These are phyloP conservation scores for Ceriops tagal DNA, from an alignment of 345 rosid species.

Conservation along the genomic window DNA sequence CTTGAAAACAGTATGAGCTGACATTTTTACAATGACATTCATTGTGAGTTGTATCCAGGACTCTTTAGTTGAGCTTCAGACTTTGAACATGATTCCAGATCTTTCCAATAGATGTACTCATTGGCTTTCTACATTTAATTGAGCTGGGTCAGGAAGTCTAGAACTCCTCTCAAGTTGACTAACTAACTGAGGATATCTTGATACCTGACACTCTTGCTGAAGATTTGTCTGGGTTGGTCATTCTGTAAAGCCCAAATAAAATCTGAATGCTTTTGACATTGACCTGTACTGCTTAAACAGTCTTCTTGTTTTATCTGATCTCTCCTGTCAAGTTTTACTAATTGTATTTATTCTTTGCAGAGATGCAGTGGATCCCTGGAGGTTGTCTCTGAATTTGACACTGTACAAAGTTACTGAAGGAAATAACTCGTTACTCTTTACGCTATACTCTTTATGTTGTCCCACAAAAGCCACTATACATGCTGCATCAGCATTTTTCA, in stretches of 20 bases:
- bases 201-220: constrained; percentile 87
- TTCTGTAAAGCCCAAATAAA: constrained; percentile 69
- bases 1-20: constrained; percentile 29
- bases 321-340: constrained; percentile 1
- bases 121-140: constrained; percentile 16
- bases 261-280: constrained; percentile 79
- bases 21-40: constrained; percentile 22
- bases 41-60: constrained; percentile 45
- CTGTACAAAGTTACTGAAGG: constrained; percentile 88
- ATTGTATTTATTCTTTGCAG: constrained; percentile 39
- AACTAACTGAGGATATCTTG: constrained; percentile 79
- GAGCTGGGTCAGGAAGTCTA: constrained; percentile 84
- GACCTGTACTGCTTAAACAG: constrained; percentile 55
- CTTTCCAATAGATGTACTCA: constrained; percentile 13
- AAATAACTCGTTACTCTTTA: constrained; percentile 77
- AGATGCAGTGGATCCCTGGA: constrained; percentile 71
- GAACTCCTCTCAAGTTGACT: constrained; percentile 89
- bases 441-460: constrained; percentile 83
- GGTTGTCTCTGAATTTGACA: constrained; percentile 75
- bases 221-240: constrained; percentile 96
- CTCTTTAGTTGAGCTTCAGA: constrained; percentile 69
- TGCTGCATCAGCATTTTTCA: constrained; percentile 2
- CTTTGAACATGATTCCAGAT: constrained; percentile 18
- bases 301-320: not conserved
- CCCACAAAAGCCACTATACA: constrained; percentile 67